These are phyloP conservation scores for Rhexocercosporidium sp. DNA, from an alignment of 2,329 filamentous ascomycete genomes.

Conservation along the genomic window DNA sequence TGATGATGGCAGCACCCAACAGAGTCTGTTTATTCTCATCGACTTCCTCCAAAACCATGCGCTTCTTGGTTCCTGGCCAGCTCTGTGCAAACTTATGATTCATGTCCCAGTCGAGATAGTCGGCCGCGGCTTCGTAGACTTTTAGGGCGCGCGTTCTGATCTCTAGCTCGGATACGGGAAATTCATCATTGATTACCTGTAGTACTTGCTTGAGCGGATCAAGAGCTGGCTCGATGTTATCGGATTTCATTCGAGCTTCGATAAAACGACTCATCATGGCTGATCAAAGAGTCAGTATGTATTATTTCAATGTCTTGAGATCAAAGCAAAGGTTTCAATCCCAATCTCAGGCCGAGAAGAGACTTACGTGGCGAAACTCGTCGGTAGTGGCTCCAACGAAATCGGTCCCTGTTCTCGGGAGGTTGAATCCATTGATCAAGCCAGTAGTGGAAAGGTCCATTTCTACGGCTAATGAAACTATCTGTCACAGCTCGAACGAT, in stretches of 20 bases:
- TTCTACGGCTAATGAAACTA: not conserved
- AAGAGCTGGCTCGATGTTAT: not conserved
- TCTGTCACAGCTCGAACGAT: not conserved
- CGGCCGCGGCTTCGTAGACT: not conserved
- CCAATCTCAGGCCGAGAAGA: no score
- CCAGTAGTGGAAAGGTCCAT: not conserved
- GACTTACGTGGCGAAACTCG: not conserved
- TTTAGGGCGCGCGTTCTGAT: not conserved
- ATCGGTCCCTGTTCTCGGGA: not conserved
- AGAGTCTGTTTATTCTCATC: not conserved
- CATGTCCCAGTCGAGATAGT: conserved; percentile 1
- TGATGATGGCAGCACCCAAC: not conserved
- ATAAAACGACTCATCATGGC: not conserved
- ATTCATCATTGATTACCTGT: not conserved
- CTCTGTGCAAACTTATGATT: conserved; percentile 1
- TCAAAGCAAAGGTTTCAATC: no score
- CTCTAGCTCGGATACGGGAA: not conserved
- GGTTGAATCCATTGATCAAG: not conserved
- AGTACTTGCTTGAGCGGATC: not conserved
- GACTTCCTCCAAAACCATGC: not conserved
- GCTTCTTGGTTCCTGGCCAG: not conserved
- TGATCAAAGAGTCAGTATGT: no score
- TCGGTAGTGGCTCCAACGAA: not conserved
- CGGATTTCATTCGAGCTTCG: not conserved
- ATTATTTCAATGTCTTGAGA: no score